These are phyloP conservation scores for Cryphonectria carpinicola DNA, from an alignment of 2,329 filamentous ascomycete species.

Conservation along the genomic window DNA sequence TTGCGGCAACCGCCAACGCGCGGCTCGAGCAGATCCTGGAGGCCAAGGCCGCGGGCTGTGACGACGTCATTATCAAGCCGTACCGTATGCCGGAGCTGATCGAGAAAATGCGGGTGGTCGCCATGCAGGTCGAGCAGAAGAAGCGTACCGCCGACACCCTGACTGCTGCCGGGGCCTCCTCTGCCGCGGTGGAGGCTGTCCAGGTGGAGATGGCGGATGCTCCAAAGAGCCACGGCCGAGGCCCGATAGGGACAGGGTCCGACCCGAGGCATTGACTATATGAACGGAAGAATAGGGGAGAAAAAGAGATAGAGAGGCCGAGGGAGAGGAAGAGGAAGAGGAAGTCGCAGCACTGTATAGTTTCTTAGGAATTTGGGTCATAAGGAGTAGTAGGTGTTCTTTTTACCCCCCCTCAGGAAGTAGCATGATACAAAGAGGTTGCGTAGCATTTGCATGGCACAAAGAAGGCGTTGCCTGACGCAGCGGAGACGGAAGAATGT, in stretches of 20 bases:
- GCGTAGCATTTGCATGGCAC: conserved; percentile 3
- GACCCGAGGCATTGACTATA: conserved; percentile 15
- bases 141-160: conserved; percentile 9
- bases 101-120: conserved; percentile 60
- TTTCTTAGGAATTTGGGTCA: conserved; percentile 5
- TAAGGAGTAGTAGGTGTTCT: background rate
- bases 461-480: conserved; percentile 1
- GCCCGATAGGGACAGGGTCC: background rate
- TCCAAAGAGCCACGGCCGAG: background rate
- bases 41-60: conserved; percentile 56
- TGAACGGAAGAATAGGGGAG: conserved; percentile 3
- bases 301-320: background rate
- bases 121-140: conserved; percentile 35
- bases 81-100: conserved; percentile 67
- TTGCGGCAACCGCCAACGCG: conserved; percentile 71
- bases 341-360: conserved; percentile 10
- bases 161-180: background rate
- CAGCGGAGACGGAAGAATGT: background rate
- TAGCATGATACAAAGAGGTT: background rate
- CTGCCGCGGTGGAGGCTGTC: background rate
- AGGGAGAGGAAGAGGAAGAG: conserved; percentile 1
- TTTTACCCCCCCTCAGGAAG: background rate
- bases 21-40: conserved; percentile 62
- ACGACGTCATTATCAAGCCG: conserved; percentile 74
- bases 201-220: background rate